Evolutionary conservation across 129 eudicot species (phyloP).

Genomic region (Ambrosia trifida): DNA sequence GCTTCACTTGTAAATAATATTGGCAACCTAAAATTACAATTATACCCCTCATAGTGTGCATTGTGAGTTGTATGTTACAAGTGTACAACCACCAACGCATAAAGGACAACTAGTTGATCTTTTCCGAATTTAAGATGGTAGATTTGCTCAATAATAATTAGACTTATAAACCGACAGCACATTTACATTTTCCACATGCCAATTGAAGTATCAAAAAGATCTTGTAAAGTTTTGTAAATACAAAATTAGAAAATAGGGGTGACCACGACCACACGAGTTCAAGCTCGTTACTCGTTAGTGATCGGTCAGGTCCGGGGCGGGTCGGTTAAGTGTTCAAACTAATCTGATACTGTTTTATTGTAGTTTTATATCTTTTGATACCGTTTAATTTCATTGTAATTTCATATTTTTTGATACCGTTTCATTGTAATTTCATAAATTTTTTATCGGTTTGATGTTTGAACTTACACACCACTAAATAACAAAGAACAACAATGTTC

Average conservation of each 20-base stretch:
- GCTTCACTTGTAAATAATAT: no score
- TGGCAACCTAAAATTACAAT: background rate
- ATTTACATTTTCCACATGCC: background rate
- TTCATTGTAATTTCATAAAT: background rate
- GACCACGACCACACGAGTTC: no score
- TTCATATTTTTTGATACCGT: background rate
- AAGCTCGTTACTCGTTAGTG: no score
- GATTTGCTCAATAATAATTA: constrained; percentile 8
- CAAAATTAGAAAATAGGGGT: background rate
- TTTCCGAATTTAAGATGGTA: constrained; percentile 12
- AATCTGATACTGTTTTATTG: no score
- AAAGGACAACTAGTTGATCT: background rate
- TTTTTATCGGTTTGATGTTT: background rate
- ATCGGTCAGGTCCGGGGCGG: no score
- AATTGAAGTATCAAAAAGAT: background rate
- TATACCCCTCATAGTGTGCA: background rate
- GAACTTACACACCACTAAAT: no score
- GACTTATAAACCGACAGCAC: constrained; percentile 22
- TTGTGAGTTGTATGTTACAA: background rate
- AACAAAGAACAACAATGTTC: no score
- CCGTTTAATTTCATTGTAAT: background rate
- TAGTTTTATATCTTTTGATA: no score
- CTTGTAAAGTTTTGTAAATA: background rate
- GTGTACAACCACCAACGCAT: background rate
- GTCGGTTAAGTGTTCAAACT: no score